Evolutionary conservation across 177 flowering plant genomes (phyloP), one percentile per base, ranked within the genome.

Genomic region (Vitis hybrid): DNA sequence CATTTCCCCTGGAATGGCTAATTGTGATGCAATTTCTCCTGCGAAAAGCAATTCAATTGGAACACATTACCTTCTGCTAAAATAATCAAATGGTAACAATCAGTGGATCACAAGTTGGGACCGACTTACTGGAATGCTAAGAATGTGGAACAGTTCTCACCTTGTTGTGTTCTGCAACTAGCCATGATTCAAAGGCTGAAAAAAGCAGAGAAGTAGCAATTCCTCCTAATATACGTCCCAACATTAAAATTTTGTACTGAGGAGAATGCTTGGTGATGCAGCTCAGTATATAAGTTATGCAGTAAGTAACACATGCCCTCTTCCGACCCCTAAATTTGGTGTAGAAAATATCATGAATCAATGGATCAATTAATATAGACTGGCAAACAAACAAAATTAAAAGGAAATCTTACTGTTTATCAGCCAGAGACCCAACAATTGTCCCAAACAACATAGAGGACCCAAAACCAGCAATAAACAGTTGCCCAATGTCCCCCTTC

Each of bases 381-480:
- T 71, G 6, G 14, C 56, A 51, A 3, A 3, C n/a, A 52, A 50
- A 67, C 2, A 67, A 58, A 24, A 46, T 0, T 49, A 48, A 12
- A 2, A 14, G 56, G 32, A 69, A 60, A 56, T 63, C 93, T 83
- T 59, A 90, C 95, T 87, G 91, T 86, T 91, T 95, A 78, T 95
- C 99, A 17, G 99, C 99, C 24, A 95, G 82, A 65, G 99, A 95
- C 75, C 99, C 99, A 65, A 95, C 98, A 74, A 95, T 84, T 6
- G 99, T 95, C 69, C 99, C 99, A 71, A 95, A 95, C 81, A 95
- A 74, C 98, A 93, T 93, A 58, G 99, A 95, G 61, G 99, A 95
- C 54, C 99, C 99, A 80, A 95, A 95, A 57, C 98, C 98, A 73
- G 97, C 97, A 72, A 94, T 92, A 54, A 94, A 94, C 56, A 94